phyloP scores from a whole-genome alignment of 1,139 yeast species.

The Petasospora fabianii region DNA sequence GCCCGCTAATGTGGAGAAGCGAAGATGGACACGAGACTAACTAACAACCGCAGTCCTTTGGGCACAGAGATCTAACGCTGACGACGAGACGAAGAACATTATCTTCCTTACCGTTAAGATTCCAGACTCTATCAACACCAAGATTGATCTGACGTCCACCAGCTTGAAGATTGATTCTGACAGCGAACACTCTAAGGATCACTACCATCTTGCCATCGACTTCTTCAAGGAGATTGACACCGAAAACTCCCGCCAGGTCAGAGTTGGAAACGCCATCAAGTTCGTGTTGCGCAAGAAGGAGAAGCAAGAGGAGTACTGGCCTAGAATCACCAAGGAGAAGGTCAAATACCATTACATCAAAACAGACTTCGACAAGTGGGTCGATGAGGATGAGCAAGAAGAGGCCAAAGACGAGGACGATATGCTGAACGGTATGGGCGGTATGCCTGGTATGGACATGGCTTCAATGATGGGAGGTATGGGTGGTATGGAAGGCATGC shows the following conservation, averaged over 20 bases:
- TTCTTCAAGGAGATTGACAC: conserved; percentile 71
- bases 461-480: conserved; percentile 25
- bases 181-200: conserved; percentile 41
- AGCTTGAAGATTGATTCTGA: conserved; percentile 57
- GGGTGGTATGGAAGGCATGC: conserved; percentile 5
- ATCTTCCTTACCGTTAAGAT: conserved; percentile 72
- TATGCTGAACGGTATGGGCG: conserved; percentile 22
- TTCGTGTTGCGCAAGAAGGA: conserved; percentile 71
- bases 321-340: conserved; percentile 77
- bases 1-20: no score
- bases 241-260: conserved; percentile 54
- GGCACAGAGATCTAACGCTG: conserved; percentile 91
- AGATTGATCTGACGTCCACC: conserved; percentile 59
- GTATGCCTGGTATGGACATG: conserved; percentile 10
- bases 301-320: conserved; percentile 80
- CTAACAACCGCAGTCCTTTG: conserved; percentile 50
- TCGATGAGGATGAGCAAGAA: conserved; percentile 91
- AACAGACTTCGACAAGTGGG: conserved; percentile 98
- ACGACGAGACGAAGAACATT: conserved; percentile 69
- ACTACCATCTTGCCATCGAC: conserved; percentile 62
- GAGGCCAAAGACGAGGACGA: conserved; percentile 47
- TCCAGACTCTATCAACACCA: conserved; percentile 63
- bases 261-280: conserved; percentile 65
- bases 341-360: conserved; percentile 69
- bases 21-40: background rate